A percentile compares a stretch with the other conserved stretches of the same genome.
Conservation (phyloP, 495 filamentous ascomycete genomes). For the Chaetomium fimeti region DNA sequence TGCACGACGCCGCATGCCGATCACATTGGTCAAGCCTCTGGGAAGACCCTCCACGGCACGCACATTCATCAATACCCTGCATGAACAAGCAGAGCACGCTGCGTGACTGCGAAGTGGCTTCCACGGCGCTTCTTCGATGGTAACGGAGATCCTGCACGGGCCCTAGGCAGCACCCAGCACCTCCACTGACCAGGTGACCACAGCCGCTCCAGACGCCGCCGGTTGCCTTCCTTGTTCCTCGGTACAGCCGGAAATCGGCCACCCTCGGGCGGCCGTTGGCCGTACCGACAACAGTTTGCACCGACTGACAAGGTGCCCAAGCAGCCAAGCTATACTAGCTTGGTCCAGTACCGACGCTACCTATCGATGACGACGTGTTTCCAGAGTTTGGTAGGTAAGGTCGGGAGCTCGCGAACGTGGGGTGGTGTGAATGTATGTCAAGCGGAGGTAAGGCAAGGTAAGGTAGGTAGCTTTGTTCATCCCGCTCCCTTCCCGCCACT, state of each 20-base stretch:
- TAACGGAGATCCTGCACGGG: slow-evolving; percentile 20
- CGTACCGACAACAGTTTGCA: too few species aligned
- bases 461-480: background rate
- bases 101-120: slow-evolving; percentile 15
- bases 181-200: background rate
- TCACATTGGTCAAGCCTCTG: background rate
- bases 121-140: slow-evolving; percentile 19
- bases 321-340: too few species aligned
- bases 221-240: too few species aligned
- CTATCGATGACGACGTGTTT: too few species aligned
- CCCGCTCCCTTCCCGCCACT: slow-evolving; percentile 1
- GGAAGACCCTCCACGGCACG: background rate
- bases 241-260: too few species aligned
- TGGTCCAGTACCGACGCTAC: too few species aligned
- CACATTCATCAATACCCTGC: background rate
- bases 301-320: too few species aligned
- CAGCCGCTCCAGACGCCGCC: too few species aligned
- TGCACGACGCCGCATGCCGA: background rate
- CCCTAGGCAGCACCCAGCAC: background rate
- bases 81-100: background rate
- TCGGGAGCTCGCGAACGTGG: too few species aligned
- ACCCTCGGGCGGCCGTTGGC: too few species aligned
- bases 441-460: background rate
- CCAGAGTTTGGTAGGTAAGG: too few species aligned
- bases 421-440: too few species aligned